Percentiles rank a stretch among this genome's conserved stretches.
These are phyloP conservation scores for Umbilicaria muhlenbergii DNA, from an alignment of 495 filamentous ascomycete genomes.

Conservation along the genomic window DNA sequence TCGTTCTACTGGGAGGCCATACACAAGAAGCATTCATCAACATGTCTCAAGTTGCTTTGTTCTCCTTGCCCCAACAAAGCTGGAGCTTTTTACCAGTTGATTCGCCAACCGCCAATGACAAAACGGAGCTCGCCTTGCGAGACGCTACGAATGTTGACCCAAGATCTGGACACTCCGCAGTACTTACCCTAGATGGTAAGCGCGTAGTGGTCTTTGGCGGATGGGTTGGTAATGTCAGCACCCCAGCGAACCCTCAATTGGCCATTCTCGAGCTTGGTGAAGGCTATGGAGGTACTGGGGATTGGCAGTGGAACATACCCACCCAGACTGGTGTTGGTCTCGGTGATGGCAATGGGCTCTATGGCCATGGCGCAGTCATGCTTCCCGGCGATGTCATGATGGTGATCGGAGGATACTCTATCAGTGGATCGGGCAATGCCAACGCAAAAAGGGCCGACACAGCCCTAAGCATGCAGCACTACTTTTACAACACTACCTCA, in stretches of 20 bases:
- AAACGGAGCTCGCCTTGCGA: conserved; percentile 34
- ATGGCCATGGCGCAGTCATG: conserved; percentile 73
- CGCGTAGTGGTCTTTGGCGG: conserved; percentile 68
- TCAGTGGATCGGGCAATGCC: conserved; percentile 30
- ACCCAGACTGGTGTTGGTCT: conserved; percentile 23
- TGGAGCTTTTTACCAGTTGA: conserved; percentile 66
- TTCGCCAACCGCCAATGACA: conserved; percentile 20
- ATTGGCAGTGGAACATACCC: conserved; percentile 66
- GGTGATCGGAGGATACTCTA: conserved; percentile 66
- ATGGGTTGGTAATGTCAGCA: conserved; percentile 70
- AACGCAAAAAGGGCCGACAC: conserved; percentile 23
- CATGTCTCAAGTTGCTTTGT: conserved; percentile 80
- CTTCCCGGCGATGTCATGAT: conserved; percentile 83
- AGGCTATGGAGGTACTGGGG: conserved; percentile 46
- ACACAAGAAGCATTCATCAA: conserved; percentile 75
- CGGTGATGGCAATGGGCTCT: conserved; percentile 43
- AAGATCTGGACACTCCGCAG: conserved; percentile 72
- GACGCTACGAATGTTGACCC: conserved; percentile 40
- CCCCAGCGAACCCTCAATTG: conserved; percentile 65
- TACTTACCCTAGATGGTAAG: conserved; percentile 60
- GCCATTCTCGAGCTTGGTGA: conserved; percentile 56
- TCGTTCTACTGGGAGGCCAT: conserved; percentile 75
- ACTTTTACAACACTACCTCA: conserved; percentile 69
- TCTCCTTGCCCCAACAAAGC: conserved; percentile 67
- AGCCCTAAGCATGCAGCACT: conserved; percentile 28